phyloP scores from a whole-genome alignment of 2,329 filamentous ascomycete species.

The Aureobasidium uvarum region DNA sequence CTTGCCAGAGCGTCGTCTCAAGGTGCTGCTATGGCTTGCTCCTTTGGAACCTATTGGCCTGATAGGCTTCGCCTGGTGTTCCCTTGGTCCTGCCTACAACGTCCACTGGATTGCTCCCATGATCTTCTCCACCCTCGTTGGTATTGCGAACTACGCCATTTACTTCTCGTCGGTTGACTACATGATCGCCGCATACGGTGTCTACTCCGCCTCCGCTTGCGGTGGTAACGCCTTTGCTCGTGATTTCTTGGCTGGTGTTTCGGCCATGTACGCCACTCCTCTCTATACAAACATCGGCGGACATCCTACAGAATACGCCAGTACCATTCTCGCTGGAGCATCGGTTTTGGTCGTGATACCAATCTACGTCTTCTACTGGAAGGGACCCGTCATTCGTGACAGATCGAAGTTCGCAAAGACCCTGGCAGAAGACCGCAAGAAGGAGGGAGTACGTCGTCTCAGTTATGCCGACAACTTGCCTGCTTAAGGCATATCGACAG shows the following conservation, averaged over 20 bases:
- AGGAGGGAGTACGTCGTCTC: constrained; percentile 31
- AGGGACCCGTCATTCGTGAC: constrained; percentile 51
- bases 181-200: constrained; percentile 71
- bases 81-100: constrained; percentile 54
- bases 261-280: constrained; percentile 66
- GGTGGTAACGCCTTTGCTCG: constrained; percentile 73
- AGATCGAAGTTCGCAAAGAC: constrained; percentile 52
- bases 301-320: constrained; percentile 48
- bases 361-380: constrained; percentile 57
- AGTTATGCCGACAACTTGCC: constrained; percentile 23
- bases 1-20: constrained; percentile 63
- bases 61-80: constrained; percentile 68
- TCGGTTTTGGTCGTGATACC: constrained; percentile 53
- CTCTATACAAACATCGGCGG: constrained; percentile 38
- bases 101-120: constrained; percentile 67
- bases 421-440: constrained; percentile 37
- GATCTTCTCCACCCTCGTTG: constrained; percentile 64
- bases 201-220: constrained; percentile 70
- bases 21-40: constrained; percentile 62
- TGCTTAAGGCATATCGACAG: not conserved
- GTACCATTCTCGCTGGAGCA: constrained; percentile 53
- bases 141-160: constrained; percentile 61
- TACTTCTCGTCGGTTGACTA: constrained; percentile 49
- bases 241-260: constrained; percentile 70
- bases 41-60: constrained; percentile 65